A percentile compares a stretch with the other conserved stretches of the same genome.
Conservation (phyloP, 345 rosid genomes). For the Camelina hispida region DNA sequence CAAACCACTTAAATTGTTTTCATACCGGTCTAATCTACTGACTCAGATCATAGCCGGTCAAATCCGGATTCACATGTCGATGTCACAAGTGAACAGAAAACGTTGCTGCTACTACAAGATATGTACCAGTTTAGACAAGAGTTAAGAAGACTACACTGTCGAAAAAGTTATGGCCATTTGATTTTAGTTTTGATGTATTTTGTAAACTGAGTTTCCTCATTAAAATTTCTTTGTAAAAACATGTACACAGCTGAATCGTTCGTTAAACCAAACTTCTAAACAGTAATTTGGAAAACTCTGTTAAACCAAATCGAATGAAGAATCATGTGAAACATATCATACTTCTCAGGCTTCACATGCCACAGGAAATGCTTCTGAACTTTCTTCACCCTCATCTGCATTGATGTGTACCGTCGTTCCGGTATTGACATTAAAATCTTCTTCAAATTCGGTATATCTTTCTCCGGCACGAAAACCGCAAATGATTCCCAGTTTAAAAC, state of each 20-base stretch:
- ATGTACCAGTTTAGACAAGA: not conserved
- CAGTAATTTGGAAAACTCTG: constrained; percentile 64
- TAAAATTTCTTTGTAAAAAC: not conserved
- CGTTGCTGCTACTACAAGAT: not conserved
- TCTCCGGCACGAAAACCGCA: constrained; percentile 77
- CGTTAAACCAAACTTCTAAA: constrained; percentile 24
- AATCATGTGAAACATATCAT: constrained; percentile 92
- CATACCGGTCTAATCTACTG: constrained; percentile 9
- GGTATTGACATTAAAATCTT: constrained; percentile 77
- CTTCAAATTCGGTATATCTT: constrained; percentile 85
- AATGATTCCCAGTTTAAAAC: constrained; percentile 88
- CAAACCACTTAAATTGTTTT: not conserved
- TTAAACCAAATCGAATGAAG: constrained; percentile 93
- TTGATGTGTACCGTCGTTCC: constrained; percentile 48
- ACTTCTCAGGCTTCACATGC: constrained; percentile 77
- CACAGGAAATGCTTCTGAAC: constrained; percentile 94
- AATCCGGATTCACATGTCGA: constrained; percentile 7
- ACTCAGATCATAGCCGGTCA: not conserved
- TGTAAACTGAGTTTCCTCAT: not conserved
- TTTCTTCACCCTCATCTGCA: constrained; percentile 85
- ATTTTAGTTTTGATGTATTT: not conserved
- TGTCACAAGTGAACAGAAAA: not conserved
- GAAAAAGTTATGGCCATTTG: not conserved
- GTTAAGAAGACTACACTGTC: not conserved
- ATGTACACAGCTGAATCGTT: constrained; percentile 34